Evolutionary conservation across 2,329 filamentous ascomycete species (phyloP), one percentile per base, ranked within the genome.

Genomic region (Scorias spongiosa): DNA sequence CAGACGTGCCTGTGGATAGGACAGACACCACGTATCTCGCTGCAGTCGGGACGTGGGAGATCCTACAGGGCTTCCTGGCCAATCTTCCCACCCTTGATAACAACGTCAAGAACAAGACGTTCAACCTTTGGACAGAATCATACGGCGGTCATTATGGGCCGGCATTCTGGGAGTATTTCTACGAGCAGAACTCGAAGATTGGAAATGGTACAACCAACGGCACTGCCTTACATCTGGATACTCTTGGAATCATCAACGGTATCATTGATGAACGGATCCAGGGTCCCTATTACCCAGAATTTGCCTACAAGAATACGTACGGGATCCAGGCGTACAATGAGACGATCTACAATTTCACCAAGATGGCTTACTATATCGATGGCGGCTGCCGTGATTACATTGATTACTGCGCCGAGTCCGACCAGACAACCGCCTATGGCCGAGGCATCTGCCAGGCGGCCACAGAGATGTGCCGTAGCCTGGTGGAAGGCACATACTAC

Each of bases 161-260:
- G 2, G 65, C 73, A 1, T 81, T 84, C 52, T 76, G 77, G 10
- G 51, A 63, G 2, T 66, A 67, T 49, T 73, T 72, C 46, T 69
- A 80, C 52, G 58, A 73, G 44, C 78, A 85, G 60, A 86, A 85
- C 51, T 57, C 64, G 14, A 66, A 66, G 42, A 70, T 73, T 11
- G 54, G 59, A n/a, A 71, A 67, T 44, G 72, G 76, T 2, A 59
- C 67, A 1, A 60, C 56, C 14, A 71, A 71, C 47, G 66, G 62
- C 30, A 78, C 74, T 2, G 69, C 75, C 28, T 74, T 83, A 41
- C 70, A 73, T 43, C 65, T 86, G 8, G 66, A 65, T 11, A 75
- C 80, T 0, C 61, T 86, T 0, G 80, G 81, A 17, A 81, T 87
- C 46, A 66, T 84, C 46, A 84, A 86, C 57, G 81, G 80, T 10